Evolutionary conservation across 2,329 filamentous ascomycete species (phyloP).

Genomic region (Ceratocystis colombiana): DNA sequence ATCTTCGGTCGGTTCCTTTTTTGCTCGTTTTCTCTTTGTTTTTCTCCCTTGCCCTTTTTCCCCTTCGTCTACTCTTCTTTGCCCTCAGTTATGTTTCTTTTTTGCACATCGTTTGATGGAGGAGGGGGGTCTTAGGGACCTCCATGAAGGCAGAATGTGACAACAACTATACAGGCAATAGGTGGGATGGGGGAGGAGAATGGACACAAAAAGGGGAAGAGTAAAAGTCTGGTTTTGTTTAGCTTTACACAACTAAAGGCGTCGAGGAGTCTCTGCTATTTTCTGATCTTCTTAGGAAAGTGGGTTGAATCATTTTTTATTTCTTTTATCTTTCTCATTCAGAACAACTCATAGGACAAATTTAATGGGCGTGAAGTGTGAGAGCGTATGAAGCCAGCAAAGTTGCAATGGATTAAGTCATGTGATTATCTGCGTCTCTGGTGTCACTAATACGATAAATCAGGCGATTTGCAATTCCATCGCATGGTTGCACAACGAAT

Average conservation of each 20-base stretch:
- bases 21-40: slow-evolving; percentile 5
- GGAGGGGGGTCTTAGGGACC: not conserved
- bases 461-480: not conserved
- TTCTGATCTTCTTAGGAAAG: slow-evolving; percentile 22
- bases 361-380: not conserved
- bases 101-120: not conserved
- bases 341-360: not conserved
- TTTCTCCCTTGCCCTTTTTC: not conserved
- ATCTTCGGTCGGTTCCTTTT: slow-evolving; percentile 13
- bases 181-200: not conserved
- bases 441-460: not conserved
- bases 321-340: not conserved
- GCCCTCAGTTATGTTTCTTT: not conserved
- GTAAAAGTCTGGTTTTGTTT: slow-evolving; percentile 25
- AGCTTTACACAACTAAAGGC: slow-evolving; percentile 23
- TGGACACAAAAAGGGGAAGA: slow-evolving; percentile 3
- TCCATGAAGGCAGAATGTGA: not conserved
- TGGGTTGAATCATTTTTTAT: slow-evolving; percentile 19
- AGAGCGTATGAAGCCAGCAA: not conserved
- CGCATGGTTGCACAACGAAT: not conserved
- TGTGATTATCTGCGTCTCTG: slow-evolving; percentile 1
- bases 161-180: not conserved
- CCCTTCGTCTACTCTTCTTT: not conserved
- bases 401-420: not conserved
- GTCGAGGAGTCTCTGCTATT: slow-evolving; percentile 24